Evolutionary conservation across 164 flowering plant species (phyloP).

Genomic region (Amborella trichopoda): DNA sequence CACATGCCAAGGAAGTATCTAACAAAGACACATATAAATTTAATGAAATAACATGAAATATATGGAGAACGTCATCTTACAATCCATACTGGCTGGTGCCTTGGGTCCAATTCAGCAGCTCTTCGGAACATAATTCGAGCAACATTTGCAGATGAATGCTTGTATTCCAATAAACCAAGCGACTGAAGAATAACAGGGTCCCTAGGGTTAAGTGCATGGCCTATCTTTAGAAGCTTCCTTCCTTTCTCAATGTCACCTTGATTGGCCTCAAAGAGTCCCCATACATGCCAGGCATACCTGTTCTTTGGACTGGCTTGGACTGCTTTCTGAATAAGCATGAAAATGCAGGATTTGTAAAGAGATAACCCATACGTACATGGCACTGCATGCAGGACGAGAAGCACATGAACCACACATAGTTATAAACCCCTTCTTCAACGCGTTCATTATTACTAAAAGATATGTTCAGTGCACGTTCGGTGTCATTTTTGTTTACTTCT

Average conservation of each 20-base stretch:
- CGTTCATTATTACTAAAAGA: too few species aligned
- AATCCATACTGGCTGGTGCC: slow-evolving; percentile 89
- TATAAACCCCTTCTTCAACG: too few species aligned
- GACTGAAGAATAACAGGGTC: slow-evolving; percentile 97
- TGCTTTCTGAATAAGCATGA: slow-evolving; percentile 43
- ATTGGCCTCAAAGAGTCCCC: slow-evolving; percentile 88
- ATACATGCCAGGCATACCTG: slow-evolving; percentile 96
- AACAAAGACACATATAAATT: too few species aligned
- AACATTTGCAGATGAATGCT: slow-evolving; percentile 63
- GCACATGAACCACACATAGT: too few species aligned
- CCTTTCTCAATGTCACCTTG: slow-evolving; percentile 51
- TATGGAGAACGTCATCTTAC: slow-evolving; percentile 29
- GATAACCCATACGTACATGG: not conserved
- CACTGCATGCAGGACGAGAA: too few species aligned
- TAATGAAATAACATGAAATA: too few species aligned
- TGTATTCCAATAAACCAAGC: slow-evolving; percentile 83
- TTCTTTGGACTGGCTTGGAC: slow-evolving; percentile 94
- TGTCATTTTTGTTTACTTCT: too few species aligned
- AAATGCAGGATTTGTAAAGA: not conserved
- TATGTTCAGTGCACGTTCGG: too few species aligned
- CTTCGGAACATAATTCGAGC: slow-evolving; percentile 70
- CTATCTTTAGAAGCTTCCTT: slow-evolving; percentile 83
- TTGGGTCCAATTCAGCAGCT: slow-evolving; percentile 82
- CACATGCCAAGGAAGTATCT: too few species aligned
- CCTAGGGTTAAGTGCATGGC: slow-evolving; percentile 84